phyloP scores from a whole-genome alignment of 208 protist genomes.

The Acanthamoeba castellanii region DNA sequence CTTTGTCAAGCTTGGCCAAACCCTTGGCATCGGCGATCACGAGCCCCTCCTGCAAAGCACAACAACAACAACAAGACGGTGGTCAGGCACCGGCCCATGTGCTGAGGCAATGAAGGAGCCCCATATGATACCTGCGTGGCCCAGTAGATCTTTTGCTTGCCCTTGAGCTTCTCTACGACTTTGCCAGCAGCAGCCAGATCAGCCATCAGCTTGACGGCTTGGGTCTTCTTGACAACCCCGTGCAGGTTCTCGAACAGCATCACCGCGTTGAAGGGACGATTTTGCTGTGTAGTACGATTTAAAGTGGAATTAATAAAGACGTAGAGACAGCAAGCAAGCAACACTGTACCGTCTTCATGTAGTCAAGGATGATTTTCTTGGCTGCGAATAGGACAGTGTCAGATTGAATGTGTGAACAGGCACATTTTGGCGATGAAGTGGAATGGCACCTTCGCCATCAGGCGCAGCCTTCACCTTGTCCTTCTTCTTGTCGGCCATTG shows the following conservation, averaged over 20 bases:
- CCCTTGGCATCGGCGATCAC: conserved; percentile 23
- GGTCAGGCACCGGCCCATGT: no score
- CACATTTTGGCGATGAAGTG: not conserved
- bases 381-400: not conserved
- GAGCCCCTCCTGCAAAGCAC: conserved; percentile 42
- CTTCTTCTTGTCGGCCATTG: conserved; percentile 69
- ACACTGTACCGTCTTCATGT: conserved; percentile 25
- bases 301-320: not conserved
- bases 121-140: not conserved
- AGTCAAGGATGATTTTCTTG: conserved; percentile 64
- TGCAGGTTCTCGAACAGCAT: conserved; percentile 67
- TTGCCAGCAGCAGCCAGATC: conserved; percentile 45
- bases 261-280: conserved; percentile 65
- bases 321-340: not conserved
- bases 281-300: conserved; percentile 35
- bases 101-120: not conserved
- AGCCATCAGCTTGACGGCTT: conserved; percentile 53
- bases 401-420: not conserved
- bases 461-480: conserved; percentile 29
- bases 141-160: conserved; percentile 75
- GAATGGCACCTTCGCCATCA: conserved; percentile 28
- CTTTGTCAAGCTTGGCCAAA: conserved; percentile 47
- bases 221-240: conserved; percentile 61
- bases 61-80: not conserved
- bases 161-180: conserved; percentile 64